Evolutionary conservation across 1,284 basidiomycete genomes (phyloP), one percentile per base, ranked within the genome.

Genomic region (Inonotus obliquus): DNA sequence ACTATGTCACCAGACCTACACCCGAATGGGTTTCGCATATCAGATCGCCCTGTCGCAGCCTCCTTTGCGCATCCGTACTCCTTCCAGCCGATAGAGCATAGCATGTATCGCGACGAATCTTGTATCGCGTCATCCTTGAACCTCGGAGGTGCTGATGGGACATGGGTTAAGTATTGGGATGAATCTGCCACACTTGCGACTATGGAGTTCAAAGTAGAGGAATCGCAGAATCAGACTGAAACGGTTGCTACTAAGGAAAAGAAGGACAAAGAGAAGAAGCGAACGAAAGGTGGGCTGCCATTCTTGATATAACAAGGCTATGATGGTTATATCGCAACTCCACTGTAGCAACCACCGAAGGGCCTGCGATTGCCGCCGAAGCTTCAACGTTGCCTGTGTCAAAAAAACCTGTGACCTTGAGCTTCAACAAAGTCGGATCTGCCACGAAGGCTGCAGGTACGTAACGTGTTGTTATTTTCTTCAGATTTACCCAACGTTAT

Each of bases 21-120:
- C 71, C 93, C 94, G 0, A 85, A 86, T 27, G 94, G 94, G 2
- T 96, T 96, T 75, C 81, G 91, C 10, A 95, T 96, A 59, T 88
- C 89, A 0, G 87, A 91, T 67, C 82, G 85, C 32, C 91, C 92
- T 0, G 88, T 95, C 6, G 93, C 94, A 3, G 87, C 89, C 5
- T 94, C 92, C 10, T 96, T 94, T 71, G 93, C 92, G 45, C 90
- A 94, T 72, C 83, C 88, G 2, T 85, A 89, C 66, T 91, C 93
- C 7, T 96, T 96, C 72, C 85, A 91, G 67, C 89, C 87, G 4
- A 79, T 91, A 21, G 79, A 83, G 21, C 84, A 93, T 62, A 82
- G 86, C 70, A 81, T 87, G 66, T 75, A 83, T 49, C 82, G 86
- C 17, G 91, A 94, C 67, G 91, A 92, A 63, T 82, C 86, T 10